Evolutionary conservation across 345 rosid genomes (phyloP).

Genomic region (Gynandropsis gynandra): DNA sequence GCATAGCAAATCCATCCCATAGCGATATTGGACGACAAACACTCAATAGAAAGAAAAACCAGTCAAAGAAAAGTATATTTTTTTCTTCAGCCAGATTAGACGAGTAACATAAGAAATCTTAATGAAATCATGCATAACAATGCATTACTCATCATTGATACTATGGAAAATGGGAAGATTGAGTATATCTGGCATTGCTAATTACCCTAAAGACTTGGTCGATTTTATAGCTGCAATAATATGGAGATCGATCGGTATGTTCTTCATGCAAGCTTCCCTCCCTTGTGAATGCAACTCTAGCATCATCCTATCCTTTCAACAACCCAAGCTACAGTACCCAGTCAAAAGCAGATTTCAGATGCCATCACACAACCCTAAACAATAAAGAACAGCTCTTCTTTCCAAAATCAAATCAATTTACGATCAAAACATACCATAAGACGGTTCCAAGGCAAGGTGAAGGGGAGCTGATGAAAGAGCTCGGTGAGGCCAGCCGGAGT

Average conservation of each 20-base stretch:
- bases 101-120: too few species aligned
- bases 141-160: too few species aligned
- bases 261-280: conserved; percentile 47
- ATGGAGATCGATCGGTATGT: conserved; percentile 40
- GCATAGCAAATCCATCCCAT: too few species aligned
- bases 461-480: conserved; percentile 52
- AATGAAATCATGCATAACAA: background rate
- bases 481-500: too few species aligned
- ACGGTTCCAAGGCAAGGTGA: conserved; percentile 70
- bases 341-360: background rate
- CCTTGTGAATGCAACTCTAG: conserved; percentile 66
- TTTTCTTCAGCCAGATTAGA: too few species aligned
- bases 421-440: conserved; percentile 48
- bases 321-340: background rate
- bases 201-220: conserved; percentile 51
- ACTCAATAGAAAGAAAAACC: too few species aligned
- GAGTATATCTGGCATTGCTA: background rate
- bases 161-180: background rate
- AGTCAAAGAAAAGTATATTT: too few species aligned
- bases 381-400: background rate
- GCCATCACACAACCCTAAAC: background rate
- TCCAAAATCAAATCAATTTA: background rate
- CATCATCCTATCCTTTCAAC: conserved; percentile 78
- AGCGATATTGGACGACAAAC: too few species aligned
- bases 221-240: conserved; percentile 46